A percentile compares a stretch with the other conserved stretches of the same genome.
phyloP scores from a whole-genome alignment of 73 alveolate genomes.

The Tetrahymena malaccensis region DNA sequence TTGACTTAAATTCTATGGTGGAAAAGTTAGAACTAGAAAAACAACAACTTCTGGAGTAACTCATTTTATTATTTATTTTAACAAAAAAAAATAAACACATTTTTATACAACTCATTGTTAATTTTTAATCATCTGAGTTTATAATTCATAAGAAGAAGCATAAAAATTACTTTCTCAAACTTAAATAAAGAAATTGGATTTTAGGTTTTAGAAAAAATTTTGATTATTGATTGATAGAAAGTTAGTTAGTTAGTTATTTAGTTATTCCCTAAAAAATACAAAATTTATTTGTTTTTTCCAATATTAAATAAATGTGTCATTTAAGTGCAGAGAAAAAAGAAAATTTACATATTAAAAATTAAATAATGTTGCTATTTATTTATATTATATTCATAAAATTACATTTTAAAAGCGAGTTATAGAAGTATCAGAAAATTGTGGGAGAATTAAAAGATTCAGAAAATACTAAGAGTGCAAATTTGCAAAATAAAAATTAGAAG shows the following conservation, averaged over 20 bases:
- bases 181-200: background rate
- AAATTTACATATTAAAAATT: background rate
- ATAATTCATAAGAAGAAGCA: background rate
- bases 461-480: background rate
- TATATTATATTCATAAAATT: background rate
- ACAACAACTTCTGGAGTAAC: background rate
- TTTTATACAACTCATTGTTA: no score
- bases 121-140: background rate
- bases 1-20: conserved; percentile 56
- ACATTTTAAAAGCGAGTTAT: conserved; percentile 9
- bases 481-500: background rate
- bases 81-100: background rate
- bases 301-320: background rate
- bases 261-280: background rate
- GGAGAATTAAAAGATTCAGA: background rate
- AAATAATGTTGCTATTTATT: background rate
- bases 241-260: no score
- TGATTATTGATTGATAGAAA: no score
- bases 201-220: background rate
- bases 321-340: background rate
- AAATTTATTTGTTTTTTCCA: background rate
- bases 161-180: no score
- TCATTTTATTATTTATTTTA: background rate
- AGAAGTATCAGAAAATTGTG: conserved; percentile 15
- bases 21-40: conserved; percentile 56